Conservation (phyloP, 2,329 filamentous ascomycete genomes). For the Cercospora berteroae region DNA sequence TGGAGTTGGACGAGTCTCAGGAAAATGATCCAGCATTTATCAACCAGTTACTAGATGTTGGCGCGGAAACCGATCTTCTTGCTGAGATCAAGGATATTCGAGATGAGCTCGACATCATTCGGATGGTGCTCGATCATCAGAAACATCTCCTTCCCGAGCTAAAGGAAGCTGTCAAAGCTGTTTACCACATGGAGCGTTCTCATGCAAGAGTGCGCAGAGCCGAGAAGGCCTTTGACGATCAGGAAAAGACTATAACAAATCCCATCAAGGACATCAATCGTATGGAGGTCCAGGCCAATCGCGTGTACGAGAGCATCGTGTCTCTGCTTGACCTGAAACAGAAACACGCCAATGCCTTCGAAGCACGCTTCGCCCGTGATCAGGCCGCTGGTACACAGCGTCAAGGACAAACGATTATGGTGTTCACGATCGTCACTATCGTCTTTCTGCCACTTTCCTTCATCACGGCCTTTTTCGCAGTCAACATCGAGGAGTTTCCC, state of each 20-base stretch:
- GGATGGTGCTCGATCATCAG: slow-evolving; percentile 53
- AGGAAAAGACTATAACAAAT: slow-evolving; percentile 56
- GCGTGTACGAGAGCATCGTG: slow-evolving; percentile 59
- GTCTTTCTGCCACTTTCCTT: slow-evolving; percentile 57
- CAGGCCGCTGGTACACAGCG: slow-evolving; percentile 61
- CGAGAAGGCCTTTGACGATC: slow-evolving; percentile 56
- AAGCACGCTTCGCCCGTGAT: slow-evolving; percentile 61
- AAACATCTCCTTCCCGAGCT: slow-evolving; percentile 50
- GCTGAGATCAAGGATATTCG: slow-evolving; percentile 66
- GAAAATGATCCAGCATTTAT: slow-evolving; percentile 46
- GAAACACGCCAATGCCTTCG: slow-evolving; percentile 66
- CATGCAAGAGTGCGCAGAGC: slow-evolving; percentile 42
- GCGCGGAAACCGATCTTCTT: slow-evolving; percentile 59
- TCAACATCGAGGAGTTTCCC: slow-evolving; percentile 53
- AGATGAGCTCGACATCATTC: slow-evolving; percentile 65
- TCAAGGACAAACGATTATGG: slow-evolving; percentile 58
- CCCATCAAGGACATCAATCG: slow-evolving; percentile 53
- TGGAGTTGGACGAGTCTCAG: slow-evolving; percentile 6
- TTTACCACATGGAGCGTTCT: slow-evolving; percentile 38
- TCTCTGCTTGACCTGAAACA: slow-evolving; percentile 67
- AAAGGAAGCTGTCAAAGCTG: slow-evolving; percentile 43
- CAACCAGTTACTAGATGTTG: slow-evolving; percentile 60
- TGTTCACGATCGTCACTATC: slow-evolving; percentile 60
- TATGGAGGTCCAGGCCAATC: slow-evolving; percentile 62
- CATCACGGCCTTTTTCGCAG: slow-evolving; percentile 56